Conservation (phyloP, 148 eudicot genomes). For the Polygonum maritimum region DNA sequence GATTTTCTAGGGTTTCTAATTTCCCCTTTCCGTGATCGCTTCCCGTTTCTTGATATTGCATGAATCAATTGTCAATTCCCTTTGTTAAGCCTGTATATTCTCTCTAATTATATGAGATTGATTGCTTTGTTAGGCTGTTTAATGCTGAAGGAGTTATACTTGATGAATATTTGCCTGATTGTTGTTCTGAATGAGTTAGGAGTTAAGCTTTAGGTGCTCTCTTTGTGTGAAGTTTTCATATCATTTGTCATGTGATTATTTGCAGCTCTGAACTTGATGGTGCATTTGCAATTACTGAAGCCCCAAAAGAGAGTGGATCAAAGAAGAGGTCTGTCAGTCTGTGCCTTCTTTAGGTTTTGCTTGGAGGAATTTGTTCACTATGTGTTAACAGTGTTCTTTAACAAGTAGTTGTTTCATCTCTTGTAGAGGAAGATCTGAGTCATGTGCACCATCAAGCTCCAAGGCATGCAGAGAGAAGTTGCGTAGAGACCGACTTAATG, state of each 20-base stretch:
- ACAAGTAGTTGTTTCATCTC: background rate
- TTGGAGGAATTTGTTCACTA: background rate
- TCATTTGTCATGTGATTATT: background rate
- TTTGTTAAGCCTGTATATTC: background rate
- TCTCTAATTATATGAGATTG: background rate
- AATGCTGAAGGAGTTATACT: background rate
- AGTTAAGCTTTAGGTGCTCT: background rate
- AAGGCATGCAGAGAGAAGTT: slow-evolving; percentile 87
- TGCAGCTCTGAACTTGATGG: slow-evolving; percentile 61
- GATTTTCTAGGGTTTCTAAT: background rate
- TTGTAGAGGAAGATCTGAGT: slow-evolving; percentile 65
- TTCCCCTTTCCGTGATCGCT: background rate
- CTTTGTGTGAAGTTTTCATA: background rate
- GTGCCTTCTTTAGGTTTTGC: background rate
- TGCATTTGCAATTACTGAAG: slow-evolving; percentile 48
- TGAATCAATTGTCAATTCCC: background rate
- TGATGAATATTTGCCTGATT: background rate
- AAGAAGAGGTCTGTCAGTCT: slow-evolving; percentile 75
- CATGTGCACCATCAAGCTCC: slow-evolving; percentile 53
- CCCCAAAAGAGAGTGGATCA: slow-evolving; percentile 44
- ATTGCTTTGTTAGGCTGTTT: background rate
- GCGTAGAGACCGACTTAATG: slow-evolving; percentile 69
- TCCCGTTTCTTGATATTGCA: background rate
- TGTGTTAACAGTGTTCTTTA: background rate
- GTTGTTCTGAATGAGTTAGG: background rate